Percentiles rank a stretch among this genome's conserved stretches.
These are phyloP conservation scores for Aspergillus costaricaensis DNA, from an alignment of 2,329 filamentous ascomycete genomes.

Conservation along the genomic window DNA sequence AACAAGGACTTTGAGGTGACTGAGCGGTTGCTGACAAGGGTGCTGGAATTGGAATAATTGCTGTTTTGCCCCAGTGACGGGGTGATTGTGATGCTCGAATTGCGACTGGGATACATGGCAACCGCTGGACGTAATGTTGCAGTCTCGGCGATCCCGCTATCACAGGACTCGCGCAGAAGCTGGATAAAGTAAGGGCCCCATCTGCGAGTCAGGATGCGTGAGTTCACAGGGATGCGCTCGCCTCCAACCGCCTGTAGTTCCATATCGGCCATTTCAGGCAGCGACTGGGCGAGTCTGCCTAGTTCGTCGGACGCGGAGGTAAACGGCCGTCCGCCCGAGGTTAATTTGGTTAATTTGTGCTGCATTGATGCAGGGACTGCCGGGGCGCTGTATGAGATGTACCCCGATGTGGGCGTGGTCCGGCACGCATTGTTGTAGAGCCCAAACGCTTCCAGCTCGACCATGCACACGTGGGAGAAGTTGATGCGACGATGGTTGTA, in stretches of 20 bases:
- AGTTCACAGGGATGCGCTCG: constrained; percentile 91
- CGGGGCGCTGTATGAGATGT: constrained; percentile 78
- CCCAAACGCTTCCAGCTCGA: constrained; percentile 94
- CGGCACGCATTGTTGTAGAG: constrained; percentile 94
- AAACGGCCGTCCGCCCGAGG: constrained; percentile 74
- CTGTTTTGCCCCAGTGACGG: constrained; percentile 49
- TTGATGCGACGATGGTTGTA: constrained; percentile 98
- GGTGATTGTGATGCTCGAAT: constrained; percentile 86
- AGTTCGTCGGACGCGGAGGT: constrained; percentile 80
- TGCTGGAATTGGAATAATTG: constrained; percentile 47
- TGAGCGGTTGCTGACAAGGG: constrained; percentile 39
- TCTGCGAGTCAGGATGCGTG: constrained; percentile 77
- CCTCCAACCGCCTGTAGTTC: constrained; percentile 90
- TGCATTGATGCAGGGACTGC: constrained; percentile 60
- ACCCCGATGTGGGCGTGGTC: constrained; percentile 74
- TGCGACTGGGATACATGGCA: constrained; percentile 62
- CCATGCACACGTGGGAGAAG: constrained; percentile 94
- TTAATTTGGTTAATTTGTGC: constrained; percentile 51
- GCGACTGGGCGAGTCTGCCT: constrained; percentile 73
- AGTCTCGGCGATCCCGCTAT: constrained; percentile 70
- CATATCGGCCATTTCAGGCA: constrained; percentile 94
- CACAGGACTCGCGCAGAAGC: constrained; percentile 76
- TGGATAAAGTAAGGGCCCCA: constrained; percentile 98
- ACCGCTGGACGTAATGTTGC: constrained; percentile 70
- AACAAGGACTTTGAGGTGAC: constrained; percentile 36